phyloP scores from a whole-genome alignment of 768 basidiomycete genomes.

The Naematelia aurantialba region DNA sequence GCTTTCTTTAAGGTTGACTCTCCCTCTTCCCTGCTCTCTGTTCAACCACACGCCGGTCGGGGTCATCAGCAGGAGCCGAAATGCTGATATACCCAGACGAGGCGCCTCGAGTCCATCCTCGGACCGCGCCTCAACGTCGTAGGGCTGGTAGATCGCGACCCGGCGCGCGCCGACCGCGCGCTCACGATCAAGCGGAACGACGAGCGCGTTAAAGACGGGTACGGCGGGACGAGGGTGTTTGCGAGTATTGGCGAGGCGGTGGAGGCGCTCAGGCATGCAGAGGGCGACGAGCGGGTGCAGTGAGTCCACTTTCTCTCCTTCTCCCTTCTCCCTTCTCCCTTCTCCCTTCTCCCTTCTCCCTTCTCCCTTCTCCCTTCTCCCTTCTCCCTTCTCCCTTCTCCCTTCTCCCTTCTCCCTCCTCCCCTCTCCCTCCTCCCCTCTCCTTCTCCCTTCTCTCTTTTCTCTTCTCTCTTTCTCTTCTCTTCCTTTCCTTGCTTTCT shows the following conservation, averaged over 20 bases:
- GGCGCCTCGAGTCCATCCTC: slow-evolving; percentile 59
- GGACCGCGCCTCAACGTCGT: slow-evolving; percentile 91
- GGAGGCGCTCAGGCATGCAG: slow-evolving; percentile 2
- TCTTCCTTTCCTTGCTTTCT: slow-evolving; percentile 74
- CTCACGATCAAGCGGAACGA: slow-evolving; percentile 71
- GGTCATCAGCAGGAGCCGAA: too few species aligned
- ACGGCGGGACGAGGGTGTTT: slow-evolving; percentile 62
- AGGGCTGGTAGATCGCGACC: slow-evolving; percentile 82
- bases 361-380: too few species aligned
- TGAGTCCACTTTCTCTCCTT: slow-evolving; percentile 9
- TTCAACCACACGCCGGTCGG: too few species aligned
- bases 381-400: too few species aligned
- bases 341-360: slow-evolving; percentile 54
- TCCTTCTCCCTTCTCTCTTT: too few species aligned
- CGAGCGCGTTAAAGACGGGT: slow-evolving; percentile 82
- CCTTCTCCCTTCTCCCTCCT: too few species aligned
- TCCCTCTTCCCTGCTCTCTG: background rate
- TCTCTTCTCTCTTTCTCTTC: too few species aligned
- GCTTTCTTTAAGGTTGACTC: background rate
- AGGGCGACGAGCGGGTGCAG: slow-evolving; percentile 17
- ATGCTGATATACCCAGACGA: too few species aligned
- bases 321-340: background rate
- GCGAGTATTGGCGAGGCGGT: slow-evolving; percentile 20
- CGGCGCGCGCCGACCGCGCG: slow-evolving; percentile 73
- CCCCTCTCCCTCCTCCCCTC: too few species aligned